Base-by-base conservation (phyloP, 78 protist species). In the Paratrimastix pyriformis region DNA sequence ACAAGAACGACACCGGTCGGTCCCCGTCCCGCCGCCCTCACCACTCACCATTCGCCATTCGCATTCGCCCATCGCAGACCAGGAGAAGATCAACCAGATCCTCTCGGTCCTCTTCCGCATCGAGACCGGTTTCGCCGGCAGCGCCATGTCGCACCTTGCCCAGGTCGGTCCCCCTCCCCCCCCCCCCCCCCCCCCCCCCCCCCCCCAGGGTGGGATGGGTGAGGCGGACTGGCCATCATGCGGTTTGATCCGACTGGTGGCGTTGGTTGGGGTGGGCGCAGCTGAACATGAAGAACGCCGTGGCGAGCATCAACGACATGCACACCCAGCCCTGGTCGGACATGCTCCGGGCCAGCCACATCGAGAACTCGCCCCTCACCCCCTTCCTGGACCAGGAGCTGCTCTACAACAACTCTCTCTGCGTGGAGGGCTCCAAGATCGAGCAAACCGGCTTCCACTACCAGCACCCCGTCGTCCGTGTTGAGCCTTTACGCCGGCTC, bases 301-400 rank as follows among this genome's bases (percentile, higher is more conserved):
- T 85, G 24, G 92, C 85, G 52, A 78, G 74, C 13, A 85, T 74
- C 80, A 93, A 91, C 76, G 91, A 92, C 39, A 88, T 80, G 85
- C 95, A 91, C 77, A 80, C 91, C 72, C 52, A 82, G 80, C 94
- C 94, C 39, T 93, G 97, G 97, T 52, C 86, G 29, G 91, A 86
- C 30, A 74, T 93, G 55, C 87, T 89, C 77, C 68, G 57, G 46
- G 73, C n/a, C 7, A 46, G 52, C 52, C 82, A 73, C 55, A 79
- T 89, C 68, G 6, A 2, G 35, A 77, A 74, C 80, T 84, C 95
- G 24, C 95, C 94, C 45, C 87, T 93, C 65, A 84, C 93, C 42
- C 94, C 96, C 42, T 92, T 79, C 76, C 81, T 93, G 59, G 92
- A 90, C 83, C 72, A 82, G 70, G 97, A 93, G 75, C 80, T 87